Percentiles rank a stretch among this genome's conserved stretches.
phyloP scores from a whole-genome alignment of 2,329 filamentous ascomycete genomes.

The Sordariomycetes sp. region DNA sequence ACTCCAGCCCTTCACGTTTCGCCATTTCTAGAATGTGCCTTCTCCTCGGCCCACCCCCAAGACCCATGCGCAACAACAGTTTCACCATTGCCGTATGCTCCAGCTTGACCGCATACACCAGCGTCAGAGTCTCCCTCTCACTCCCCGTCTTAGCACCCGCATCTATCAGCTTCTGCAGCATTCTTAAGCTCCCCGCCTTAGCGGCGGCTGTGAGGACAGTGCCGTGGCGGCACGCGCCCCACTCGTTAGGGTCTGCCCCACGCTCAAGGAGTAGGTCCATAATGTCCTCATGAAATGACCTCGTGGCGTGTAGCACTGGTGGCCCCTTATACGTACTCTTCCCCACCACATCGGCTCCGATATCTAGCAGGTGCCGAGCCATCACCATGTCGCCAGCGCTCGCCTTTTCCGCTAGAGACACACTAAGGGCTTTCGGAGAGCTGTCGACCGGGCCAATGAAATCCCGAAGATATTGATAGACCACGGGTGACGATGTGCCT shows the following conservation, averaged over 20 bases:
- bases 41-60: background rate
- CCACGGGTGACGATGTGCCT: no score
- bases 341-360: background rate
- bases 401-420: background rate
- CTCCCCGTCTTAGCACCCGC: background rate
- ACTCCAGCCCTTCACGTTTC: background rate
- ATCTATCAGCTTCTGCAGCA: background rate
- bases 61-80: background rate
- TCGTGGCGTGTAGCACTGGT: background rate
- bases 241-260: background rate
- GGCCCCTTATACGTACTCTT: background rate
- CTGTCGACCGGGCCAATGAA: background rate
- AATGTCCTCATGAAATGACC: background rate
- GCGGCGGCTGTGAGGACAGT: background rate
- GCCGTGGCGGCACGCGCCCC: background rate
- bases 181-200: background rate
- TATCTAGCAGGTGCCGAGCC: background rate
- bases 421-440: background rate
- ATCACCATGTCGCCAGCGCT: background rate
- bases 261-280: background rate
- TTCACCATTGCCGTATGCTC: conserved; percentile 1
- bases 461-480: background rate
- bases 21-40: background rate
- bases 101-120: background rate
- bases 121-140: background rate